A percentile compares a stretch with the other conserved stretches of the same genome.
phyloP scores from a whole-genome alignment of 257 asterid species.

The Prunella vulgaris region DNA sequence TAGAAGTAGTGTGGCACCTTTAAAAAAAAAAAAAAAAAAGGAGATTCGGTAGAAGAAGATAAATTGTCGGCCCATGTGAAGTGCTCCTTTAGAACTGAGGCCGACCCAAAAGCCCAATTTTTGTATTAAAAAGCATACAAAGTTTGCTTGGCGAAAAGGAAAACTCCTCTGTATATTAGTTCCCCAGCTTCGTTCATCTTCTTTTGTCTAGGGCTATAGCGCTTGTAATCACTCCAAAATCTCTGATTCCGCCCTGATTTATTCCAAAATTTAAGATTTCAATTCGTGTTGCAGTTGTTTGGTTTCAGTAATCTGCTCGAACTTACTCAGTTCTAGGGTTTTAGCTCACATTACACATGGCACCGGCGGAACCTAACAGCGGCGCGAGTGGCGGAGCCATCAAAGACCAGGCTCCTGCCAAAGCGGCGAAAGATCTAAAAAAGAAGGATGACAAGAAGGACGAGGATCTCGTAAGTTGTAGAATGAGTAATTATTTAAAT shows the following conservation, averaged over 20 bases:
- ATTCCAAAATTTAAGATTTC: background rate
- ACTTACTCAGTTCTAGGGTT: constrained; percentile 24
- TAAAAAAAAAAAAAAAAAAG: too few species aligned
- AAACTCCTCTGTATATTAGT: constrained; percentile 12
- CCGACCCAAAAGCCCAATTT: constrained; percentile 14
- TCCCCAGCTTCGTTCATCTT: background rate
- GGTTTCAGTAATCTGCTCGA: background rate
- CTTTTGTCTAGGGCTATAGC: constrained; percentile 12
- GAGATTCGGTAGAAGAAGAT: too few species aligned
- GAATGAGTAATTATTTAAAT: background rate
- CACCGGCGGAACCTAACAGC: constrained; percentile 53
- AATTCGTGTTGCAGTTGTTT: background rate
- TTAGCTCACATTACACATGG: constrained; percentile 30
- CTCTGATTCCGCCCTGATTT: background rate
- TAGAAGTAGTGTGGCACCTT: too few species aligned
- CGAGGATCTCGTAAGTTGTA: constrained; percentile 83
- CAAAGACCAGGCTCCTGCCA: constrained; percentile 47
- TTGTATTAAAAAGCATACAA: background rate
- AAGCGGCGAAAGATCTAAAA: constrained; percentile 72
- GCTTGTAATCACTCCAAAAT: background rate
- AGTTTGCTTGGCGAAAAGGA: constrained; percentile 31
- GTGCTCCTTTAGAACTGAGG: background rate
- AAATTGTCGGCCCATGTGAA: background rate
- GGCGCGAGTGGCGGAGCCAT: constrained; percentile 39
- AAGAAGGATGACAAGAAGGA: constrained; percentile 95